phyloP scores from a whole-genome alignment of 129 eudicot genomes.

The Flaveria bidentis region DNA sequence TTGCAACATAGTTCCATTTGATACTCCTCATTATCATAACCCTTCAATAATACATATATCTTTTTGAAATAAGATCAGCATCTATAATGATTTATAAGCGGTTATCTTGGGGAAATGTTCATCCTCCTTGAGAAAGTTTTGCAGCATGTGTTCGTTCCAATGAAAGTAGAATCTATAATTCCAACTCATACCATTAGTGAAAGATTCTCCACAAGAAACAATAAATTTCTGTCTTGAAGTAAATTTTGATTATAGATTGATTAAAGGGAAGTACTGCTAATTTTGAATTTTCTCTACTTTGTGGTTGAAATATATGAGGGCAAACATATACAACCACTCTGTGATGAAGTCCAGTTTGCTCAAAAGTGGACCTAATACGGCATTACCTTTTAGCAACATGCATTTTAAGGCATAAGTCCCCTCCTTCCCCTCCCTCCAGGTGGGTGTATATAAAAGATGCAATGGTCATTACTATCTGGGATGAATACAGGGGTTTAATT shows the following conservation, averaged over 20 bases:
- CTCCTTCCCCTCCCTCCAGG: too few relatives aligned
- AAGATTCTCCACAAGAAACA: neutral
- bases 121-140: slow-evolving; percentile 16
- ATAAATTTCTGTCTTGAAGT: neutral
- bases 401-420: too few relatives aligned
- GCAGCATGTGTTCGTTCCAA: neutral
- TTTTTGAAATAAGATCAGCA: slow-evolving; percentile 14
- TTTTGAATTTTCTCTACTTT: slow-evolving; percentile 5
- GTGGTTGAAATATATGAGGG: neutral
- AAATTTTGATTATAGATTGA: neutral
- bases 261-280: neutral
- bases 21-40: slow-evolving; percentile 12
- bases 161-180: slow-evolving; percentile 15
- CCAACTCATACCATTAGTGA: slow-evolving; percentile 4
- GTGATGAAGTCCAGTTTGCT: too few relatives aligned
- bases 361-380: too few relatives aligned
- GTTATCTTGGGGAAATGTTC: neutral
- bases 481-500: neutral
- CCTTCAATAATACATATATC: slow-evolving; percentile 5
- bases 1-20: slow-evolving; percentile 22
- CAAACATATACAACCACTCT: too few relatives aligned
- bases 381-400: too few relatives aligned
- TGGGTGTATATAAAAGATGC: too few relatives aligned
- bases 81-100: neutral
- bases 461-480: neutral